phyloP scores from a whole-genome alignment of 148 eudicot species.

The Limonium bicolor region DNA sequence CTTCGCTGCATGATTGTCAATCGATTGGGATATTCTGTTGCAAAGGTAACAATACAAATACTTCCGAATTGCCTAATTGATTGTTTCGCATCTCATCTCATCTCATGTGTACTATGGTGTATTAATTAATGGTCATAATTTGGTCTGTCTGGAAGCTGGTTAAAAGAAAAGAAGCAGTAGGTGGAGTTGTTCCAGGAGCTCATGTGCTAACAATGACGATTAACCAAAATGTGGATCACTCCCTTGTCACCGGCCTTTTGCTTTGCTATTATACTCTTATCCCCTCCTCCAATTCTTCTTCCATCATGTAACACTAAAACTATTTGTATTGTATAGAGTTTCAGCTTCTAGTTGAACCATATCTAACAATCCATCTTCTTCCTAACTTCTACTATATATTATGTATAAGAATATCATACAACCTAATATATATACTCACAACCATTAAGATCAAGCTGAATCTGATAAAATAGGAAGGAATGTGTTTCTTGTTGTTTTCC shows the following conservation, averaged over 20 bases:
- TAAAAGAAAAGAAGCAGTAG: conserved; percentile 19
- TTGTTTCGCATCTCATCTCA: neutral
- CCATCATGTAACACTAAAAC: neutral
- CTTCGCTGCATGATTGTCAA: conserved; percentile 19
- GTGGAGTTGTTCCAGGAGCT: conserved; percentile 29
- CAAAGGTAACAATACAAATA: conserved; percentile 24
- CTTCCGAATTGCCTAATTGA: neutral
- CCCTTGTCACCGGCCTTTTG: conserved; percentile 23
- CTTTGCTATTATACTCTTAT: conserved; percentile 25
- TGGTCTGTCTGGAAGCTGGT: conserved; percentile 7
- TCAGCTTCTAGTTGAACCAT: too few species aligned
- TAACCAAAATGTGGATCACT: conserved; percentile 19
- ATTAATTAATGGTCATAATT: neutral
- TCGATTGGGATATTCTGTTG: conserved; percentile 16
- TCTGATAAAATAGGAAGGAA: too few species aligned
- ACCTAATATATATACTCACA: too few species aligned
- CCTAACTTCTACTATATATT: too few species aligned
- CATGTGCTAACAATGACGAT: conserved; percentile 27
- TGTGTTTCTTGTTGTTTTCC: too few species aligned
- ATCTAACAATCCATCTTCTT: too few species aligned
- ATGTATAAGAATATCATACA: too few species aligned
- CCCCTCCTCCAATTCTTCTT: neutral
- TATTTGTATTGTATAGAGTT: too few species aligned
- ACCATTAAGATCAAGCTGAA: too few species aligned
- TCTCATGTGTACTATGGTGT: neutral